Base-by-base conservation (phyloP, 805 yeast genomes). In the Sugiyamaella lignohabitans region DNA sequence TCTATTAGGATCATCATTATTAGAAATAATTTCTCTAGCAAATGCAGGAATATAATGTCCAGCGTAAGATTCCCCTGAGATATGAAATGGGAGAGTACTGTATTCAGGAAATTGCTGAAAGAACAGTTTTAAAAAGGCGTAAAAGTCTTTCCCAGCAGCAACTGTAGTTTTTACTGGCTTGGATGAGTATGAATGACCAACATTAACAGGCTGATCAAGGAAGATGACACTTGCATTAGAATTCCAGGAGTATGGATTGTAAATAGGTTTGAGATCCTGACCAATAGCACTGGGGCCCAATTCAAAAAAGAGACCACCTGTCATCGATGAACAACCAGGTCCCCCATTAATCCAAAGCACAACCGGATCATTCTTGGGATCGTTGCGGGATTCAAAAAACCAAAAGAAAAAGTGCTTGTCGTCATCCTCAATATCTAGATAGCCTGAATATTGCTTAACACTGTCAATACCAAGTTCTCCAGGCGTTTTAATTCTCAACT, bases 31-130 rank as follows among this genome's bases (percentile, higher is more conserved):
- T 58, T 78, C 81, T 41, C 71, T 70, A 40, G 82, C 83, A 57
- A 79, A 85, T n/a, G 77, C 86, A 17, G 98, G 98, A 54, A 91
- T 83, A 69, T 91, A 89, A 66, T 87, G 96, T 44, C 97, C 97
- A 22, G 91, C 96, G 62, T 89, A 88, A n/a, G 95, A 85, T 67
- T 88, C 97, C 57, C 97, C 97, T 42, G 96, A 83, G 63, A 88
- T 84, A 67, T 87, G 96, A 80, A 88, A 87, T 38, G 74, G 73
- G 49, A 49, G 46, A 87, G 91, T 84, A 43, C 72, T 60, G 66
- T 82, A 82, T 64, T 87, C 79, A 41, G 96, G 94, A 74, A 87
- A 88, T 59, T 84, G 82, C 63, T 82, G 79, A 74, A 84, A 91
- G 71, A 91, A 88, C 58, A 91, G 72, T 60, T 83, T 83, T 61